Base-by-base conservation (phyloP, 1,139 yeast genomes). In the Lodderomyces orthopsilosis region DNA sequence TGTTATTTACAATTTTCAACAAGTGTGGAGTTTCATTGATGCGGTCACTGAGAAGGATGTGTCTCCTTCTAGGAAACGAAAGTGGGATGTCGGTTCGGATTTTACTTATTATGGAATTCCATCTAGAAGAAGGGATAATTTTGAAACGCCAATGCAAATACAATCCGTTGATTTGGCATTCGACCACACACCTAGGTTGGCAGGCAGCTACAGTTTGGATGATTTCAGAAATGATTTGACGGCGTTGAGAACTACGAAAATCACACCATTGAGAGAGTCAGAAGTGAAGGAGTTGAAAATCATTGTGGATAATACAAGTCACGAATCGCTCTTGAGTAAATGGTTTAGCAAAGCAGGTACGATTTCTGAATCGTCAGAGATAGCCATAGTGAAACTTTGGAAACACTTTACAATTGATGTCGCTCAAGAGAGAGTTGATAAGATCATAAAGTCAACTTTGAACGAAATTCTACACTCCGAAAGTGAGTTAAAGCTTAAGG, bases 21-120 rank as follows among this genome's bases (percentile, higher is more conserved):
- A 55, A 4, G 53, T 71, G 3, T 73, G 78, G 78, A 52, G 49
- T 8, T 70, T 70, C 42, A 65, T 72, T 13, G 64, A 63, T 43
- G 50, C 48, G n/a, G 62, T 60, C 0, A 56, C 65, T 24, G 70
- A 65, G 28, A 63, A 60, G 17, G 35, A 27, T 6, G 40, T 3
- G 10, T 5, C 21, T 4, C 13, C 23, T 18, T 18, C 9, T 15
- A 28, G 32, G 22, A 38, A 19, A 27, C 17, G 40, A 7, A 38
- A 38, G 13, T 13, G 30, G 19, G 26, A 38, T 9, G 26, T 10
- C 19, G 21, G 13, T 4, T 15, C 38, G 5, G 32, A 15, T 5
- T 2, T 14, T 10, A 4, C n/a, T 27, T 2, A 17, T 14, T 27
- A 7, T 19, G 27, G 33, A 3, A 15, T 10, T 10, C 28, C 5